Conservation (phyloP, 768 basidiomycete genomes). For the Xerocomellus dryophilus region DNA sequence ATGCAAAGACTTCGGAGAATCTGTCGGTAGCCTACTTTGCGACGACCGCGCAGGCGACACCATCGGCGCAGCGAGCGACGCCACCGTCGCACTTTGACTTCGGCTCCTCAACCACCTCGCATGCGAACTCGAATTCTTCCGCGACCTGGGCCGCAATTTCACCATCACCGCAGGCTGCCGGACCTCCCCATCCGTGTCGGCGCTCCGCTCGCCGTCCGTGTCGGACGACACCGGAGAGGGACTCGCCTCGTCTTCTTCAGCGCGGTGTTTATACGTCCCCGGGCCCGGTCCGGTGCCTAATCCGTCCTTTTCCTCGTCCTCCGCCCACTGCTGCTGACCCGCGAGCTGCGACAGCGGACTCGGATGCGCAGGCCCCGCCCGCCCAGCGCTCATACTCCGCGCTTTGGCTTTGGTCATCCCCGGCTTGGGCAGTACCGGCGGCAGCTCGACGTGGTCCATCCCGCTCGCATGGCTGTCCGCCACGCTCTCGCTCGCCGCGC, state of each 20-base stretch:
- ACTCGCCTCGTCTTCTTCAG: conserved; percentile 51
- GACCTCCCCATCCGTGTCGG: conserved; percentile 20
- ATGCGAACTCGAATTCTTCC: conserved; percentile 29
- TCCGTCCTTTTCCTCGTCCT: conserved; percentile 42
- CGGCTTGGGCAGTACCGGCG: conserved; percentile 15
- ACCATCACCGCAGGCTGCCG: not conserved
- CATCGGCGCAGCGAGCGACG: conserved; percentile 48
- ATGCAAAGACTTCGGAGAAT: conserved; percentile 14
- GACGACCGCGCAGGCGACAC: conserved; percentile 19
- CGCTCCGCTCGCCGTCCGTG: conserved; percentile 49
- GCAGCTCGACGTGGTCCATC: conserved; percentile 34
- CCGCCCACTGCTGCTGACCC: conserved; percentile 51
- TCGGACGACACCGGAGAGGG: conserved; percentile 62
- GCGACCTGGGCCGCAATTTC: conserved; percentile 25
- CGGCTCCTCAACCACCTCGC: conserved; percentile 34
- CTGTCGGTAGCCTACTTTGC: not conserved
- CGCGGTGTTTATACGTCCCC: conserved; percentile 13
- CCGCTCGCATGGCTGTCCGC: conserved; percentile 25
- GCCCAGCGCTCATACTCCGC: conserved; percentile 33
- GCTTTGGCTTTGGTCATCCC: conserved; percentile 38
- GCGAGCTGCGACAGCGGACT: conserved; percentile 66
- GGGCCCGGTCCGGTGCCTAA: not conserved
- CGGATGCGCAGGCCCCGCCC: conserved; percentile 42
- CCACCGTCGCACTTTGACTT: conserved; percentile 68
- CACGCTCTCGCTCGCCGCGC: conserved; percentile 18